These are phyloP conservation scores for Plasmodium gonderi DNA, from an alignment of 169 alveolate genomes.

Conservation along the genomic window DNA sequence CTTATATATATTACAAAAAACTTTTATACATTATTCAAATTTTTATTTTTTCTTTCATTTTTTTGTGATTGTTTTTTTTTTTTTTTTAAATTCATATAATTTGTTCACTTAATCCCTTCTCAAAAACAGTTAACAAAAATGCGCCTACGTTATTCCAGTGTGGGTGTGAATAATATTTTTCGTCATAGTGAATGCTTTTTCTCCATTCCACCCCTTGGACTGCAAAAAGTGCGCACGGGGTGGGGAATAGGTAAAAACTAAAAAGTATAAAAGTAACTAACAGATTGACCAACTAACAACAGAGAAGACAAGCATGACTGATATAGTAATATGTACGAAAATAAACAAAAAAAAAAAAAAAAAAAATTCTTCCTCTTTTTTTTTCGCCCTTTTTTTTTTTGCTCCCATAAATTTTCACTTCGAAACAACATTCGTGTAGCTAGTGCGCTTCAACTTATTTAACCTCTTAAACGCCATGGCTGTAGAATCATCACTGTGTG, in stretches of 20 bases:
- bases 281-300: too few species aligned
- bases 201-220: too few species aligned
- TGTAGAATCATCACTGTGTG: conserved; percentile 46
- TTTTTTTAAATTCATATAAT: not conserved
- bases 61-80: not conserved
- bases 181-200: too few species aligned
- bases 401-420: not conserved
- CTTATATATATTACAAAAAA: not conserved
- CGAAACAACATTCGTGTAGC: conserved; percentile 55
- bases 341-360: not conserved
- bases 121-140: too few species aligned
- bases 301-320: too few species aligned
- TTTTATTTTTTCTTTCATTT: not conserved
- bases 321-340: too few species aligned
- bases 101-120: not conserved
- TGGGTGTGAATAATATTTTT: too few species aligned
- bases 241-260: too few species aligned
- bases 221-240: too few species aligned
- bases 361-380: not conserved
- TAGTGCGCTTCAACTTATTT: conserved; percentile 46
- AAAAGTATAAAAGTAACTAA: too few species aligned
- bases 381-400: too few species aligned
- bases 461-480: conserved; percentile 52
- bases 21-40: not conserved
- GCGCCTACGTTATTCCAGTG: too few species aligned